Evolutionary conservation across 2,329 filamentous ascomycete species (phyloP), one percentile per base, ranked within the genome.

Genomic region (Trichoderma pleuroti): DNA sequence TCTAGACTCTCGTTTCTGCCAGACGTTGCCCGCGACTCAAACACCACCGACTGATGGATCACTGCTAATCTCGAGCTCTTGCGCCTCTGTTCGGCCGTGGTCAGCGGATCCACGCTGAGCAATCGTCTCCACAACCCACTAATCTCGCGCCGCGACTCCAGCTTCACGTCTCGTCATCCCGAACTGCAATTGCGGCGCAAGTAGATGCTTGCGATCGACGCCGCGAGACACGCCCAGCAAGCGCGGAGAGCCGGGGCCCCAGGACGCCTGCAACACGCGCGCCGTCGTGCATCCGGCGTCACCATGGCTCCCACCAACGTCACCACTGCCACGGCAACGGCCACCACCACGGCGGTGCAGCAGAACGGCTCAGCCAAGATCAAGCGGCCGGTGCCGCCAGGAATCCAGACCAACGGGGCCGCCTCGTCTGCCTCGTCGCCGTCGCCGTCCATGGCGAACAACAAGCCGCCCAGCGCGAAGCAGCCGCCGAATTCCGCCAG

Each of bases 371-470:
- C 81, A 74, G 79, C 79, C 74, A 93, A 93, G 81, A 86, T 88
- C 74, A 93, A 93, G 82, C 90, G 91, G 42, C 90, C 89, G 72
- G 83, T 87, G 66, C 89, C 89, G 46, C 86, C 90, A 60, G 86
- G 88, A 57, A 87, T 91, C 70, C 90, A 91, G 78, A 87, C 88
- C 72, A 92, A 92, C 80, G 89, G 89, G 39, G 81, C 83, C 71
- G 83, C 83, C 73, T 81, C 87, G 28, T 86, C 87, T 1, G 86
- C 87, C 72, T 86, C 88, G 5, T 91, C 89, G 2, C 86, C 89
- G 1, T 88, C 87, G 5, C 86, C 87, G 6, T 87, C 84, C 74
- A 81, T 89, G 75, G 82, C 90, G 11, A 80, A 84, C 11, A 90
- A 88, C 77, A 86, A 87, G 73, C 82, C 86, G 10, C 82, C 80